A percentile compares a stretch with the other conserved stretches of the same genome.
Conservation (phyloP, 768 basidiomycete genomes). For the Nevesoporus exiguus region DNA sequence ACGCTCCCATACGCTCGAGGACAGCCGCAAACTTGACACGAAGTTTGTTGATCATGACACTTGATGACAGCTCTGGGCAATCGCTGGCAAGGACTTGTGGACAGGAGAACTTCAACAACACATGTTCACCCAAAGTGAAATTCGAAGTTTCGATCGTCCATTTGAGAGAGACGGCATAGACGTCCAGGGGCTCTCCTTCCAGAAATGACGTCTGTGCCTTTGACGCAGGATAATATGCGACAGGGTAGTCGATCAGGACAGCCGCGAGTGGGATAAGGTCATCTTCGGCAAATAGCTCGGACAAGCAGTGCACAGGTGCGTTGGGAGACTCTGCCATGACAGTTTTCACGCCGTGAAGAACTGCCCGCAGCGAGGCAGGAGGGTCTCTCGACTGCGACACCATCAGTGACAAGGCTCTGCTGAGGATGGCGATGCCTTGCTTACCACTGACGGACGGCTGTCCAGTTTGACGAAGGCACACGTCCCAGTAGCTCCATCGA, state of each 20-base stretch:
- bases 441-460: conserved; percentile 18
- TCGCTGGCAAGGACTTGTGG: conserved; percentile 32
- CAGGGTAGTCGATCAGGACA: conserved; percentile 58
- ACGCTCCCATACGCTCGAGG: conserved; percentile 23
- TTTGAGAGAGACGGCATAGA: conserved; percentile 39
- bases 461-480: conserved; percentile 23
- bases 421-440: conserved; percentile 3
- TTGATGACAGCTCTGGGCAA: conserved; percentile 14
- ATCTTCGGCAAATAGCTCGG: conserved; percentile 23
- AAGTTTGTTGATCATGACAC: conserved; percentile 31
- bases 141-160: neutral
- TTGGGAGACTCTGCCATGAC: conserved; percentile 8
- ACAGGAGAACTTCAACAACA: conserved; percentile 57
- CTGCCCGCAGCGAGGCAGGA: conserved; percentile 13
- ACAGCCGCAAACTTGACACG: conserved; percentile 33
- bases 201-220: conserved; percentile 38
- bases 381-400: conserved; percentile 11
- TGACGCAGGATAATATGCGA: conserved; percentile 51
- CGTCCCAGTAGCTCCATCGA: neutral
- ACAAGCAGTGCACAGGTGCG: conserved; percentile 28
- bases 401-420: neutral
- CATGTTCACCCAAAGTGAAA: conserved; percentile 24
- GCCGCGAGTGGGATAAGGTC: conserved; percentile 52
- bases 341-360: conserved; percentile 7
- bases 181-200: conserved; percentile 43